Conservation (phyloP, 23 red algal species). For the Gracilaria gracilis region DNA sequence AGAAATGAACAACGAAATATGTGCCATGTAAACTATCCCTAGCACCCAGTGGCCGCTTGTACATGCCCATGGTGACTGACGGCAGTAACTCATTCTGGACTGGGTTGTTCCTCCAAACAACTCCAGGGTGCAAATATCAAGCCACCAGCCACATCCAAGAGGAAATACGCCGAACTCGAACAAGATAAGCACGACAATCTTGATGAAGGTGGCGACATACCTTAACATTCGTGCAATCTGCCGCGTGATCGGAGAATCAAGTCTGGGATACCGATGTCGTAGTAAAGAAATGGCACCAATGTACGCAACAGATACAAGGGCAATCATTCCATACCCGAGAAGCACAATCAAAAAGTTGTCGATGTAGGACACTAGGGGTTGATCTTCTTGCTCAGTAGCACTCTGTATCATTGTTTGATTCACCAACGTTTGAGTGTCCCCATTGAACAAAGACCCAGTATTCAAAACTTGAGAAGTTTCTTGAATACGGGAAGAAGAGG, state of each 20-base stretch:
- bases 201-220: slow-evolving; percentile 72
- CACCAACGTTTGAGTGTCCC: background rate
- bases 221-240: slow-evolving; percentile 65
- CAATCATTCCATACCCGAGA: slow-evolving; percentile 83
- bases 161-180: slow-evolving; percentile 92
- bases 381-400: slow-evolving; percentile 26
- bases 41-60: slow-evolving; percentile 85
- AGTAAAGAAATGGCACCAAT: slow-evolving; percentile 62
- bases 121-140: slow-evolving; percentile 82
- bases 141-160: slow-evolving; percentile 89
- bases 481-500: background rate
- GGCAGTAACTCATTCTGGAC: slow-evolving; percentile 60
- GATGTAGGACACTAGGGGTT: slow-evolving; percentile 39
- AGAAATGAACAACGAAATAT: slow-evolving; percentile 91
- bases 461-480: background rate
- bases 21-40: slow-evolving; percentile 96
- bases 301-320: slow-evolving; percentile 60
- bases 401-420: slow-evolving; percentile 6
- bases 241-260: slow-evolving; percentile 74
- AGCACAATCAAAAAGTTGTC: slow-evolving; percentile 80
- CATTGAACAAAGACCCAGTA: background rate
- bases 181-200: slow-evolving; percentile 78
- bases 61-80: slow-evolving; percentile 59
- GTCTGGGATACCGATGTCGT: slow-evolving; percentile 68
- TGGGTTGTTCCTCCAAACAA: slow-evolving; percentile 48